Evolutionary conservation across 306 rosid species (phyloP).

Genomic region (Quercus variabilis): DNA sequence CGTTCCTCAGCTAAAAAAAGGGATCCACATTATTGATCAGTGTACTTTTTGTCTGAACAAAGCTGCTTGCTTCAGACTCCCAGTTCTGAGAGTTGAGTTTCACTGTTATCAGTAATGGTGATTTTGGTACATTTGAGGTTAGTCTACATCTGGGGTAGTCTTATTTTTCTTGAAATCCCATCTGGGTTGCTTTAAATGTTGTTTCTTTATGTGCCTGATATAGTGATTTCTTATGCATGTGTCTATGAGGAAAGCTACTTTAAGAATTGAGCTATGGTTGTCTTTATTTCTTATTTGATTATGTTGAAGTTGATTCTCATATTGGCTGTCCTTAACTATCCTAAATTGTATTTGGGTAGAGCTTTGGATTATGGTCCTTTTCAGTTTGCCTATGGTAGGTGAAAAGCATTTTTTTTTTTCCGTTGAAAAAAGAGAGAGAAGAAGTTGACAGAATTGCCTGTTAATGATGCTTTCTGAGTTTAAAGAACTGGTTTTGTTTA

Average conservation of each 20-base stretch:
- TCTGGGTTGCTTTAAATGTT: slow-evolving; percentile 38
- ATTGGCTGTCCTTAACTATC: background rate
- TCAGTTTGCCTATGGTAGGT: background rate
- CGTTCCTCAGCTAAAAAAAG: slow-evolving; percentile 1
- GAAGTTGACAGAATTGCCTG: background rate
- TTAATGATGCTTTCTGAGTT: background rate
- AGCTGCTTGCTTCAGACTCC: slow-evolving; percentile 18
- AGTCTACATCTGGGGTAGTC: slow-evolving; percentile 28
- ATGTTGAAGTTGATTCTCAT: background rate
- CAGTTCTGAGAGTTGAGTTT: background rate
- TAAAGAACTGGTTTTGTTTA: slow-evolving; percentile 16
- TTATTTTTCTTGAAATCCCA: slow-evolving; percentile 1
- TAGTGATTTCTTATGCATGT: background rate
- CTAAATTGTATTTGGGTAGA: background rate
- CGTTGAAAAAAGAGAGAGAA: too few species aligned
- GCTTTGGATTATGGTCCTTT: background rate
- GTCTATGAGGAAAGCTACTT: slow-evolving; percentile 1
- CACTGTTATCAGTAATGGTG: slow-evolving; percentile 22
- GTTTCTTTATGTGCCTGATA: background rate
- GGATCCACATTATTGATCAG: background rate
- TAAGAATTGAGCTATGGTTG: background rate
- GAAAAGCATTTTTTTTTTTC: background rate
- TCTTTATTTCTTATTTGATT: background rate
- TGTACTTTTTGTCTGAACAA: slow-evolving; percentile 13
- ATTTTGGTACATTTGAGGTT: slow-evolving; percentile 22